Evolutionary conservation across 2,329 filamentous ascomycete genomes (phyloP), one percentile per base, ranked within the genome.

Genomic region (Apiospora aurea): DNA sequence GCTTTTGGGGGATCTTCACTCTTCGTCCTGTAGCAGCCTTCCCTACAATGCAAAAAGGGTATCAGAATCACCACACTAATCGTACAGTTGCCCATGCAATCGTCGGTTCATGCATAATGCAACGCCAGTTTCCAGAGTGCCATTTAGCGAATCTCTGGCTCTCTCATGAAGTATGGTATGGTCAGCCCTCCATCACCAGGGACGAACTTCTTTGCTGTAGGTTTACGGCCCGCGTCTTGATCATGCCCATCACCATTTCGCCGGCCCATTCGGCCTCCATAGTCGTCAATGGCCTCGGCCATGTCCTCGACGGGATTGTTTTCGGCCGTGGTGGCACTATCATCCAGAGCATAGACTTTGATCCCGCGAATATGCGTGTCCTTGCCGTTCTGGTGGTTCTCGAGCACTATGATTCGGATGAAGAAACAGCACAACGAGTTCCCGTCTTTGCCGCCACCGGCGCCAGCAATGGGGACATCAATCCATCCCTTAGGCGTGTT

Each of bases 331-430:
- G 82, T 81, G 4, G 81, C 83, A 21, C 82, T 83, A 16, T 85
- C 83, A 73, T 89, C 87, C 41, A 89, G 83, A 1, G 89, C 89
- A 75, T 90, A 99, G 13, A 98, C 92, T 84, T 97, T 97, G 81
- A 99, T 89, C 1, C 95, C 96, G 21, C 96, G 89, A 34, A 99
- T 88, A 85, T 99, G 96, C n/a, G 96, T 99, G 81, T 99, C 96
- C 81, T 99, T 99, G 75, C 96, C 96, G 81, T 99, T 99, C 83
- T 99, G 96, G 81, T 99, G 96, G 79, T 99, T 99, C 84, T 98
- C 96, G 69, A 96, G 89, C 68, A 99, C 92, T 76, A 93, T 91
- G 78, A 98, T 91, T 81, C 98, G 95, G 41, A 99, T 87, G 43
- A 98, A 90, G 84, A 96, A 97, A 21, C 94, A 95, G 73, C 95